These are phyloP conservation scores for Lactuca sativa DNA, from an alignment of 129 eudicot species.

Conservation along the genomic window DNA sequence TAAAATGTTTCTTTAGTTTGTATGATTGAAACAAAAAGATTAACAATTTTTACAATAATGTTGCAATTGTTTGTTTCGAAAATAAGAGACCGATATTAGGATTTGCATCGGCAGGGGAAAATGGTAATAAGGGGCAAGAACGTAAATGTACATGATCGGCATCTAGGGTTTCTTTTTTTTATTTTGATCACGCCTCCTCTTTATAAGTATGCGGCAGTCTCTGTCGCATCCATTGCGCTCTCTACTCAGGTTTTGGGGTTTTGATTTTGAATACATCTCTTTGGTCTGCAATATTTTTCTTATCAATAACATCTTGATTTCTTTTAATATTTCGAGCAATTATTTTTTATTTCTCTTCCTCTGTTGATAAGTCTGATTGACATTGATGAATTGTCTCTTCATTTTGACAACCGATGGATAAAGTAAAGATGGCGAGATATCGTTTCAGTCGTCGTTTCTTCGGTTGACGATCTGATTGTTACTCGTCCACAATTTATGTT, in stretches of 20 bases:
- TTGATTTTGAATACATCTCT: background rate
- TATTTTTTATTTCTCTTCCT: conserved; percentile 11
- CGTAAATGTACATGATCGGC: background rate
- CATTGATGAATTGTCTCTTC: conserved; percentile 24
- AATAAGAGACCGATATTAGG: no score
- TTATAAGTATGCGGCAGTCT: background rate
- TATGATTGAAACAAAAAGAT: no score
- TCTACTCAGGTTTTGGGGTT: background rate
- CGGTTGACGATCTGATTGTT: conserved; percentile 49
- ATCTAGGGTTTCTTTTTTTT: conserved; percentile 5
- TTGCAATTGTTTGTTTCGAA: no score
- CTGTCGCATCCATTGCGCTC: background rate
- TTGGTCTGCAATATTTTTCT: background rate
- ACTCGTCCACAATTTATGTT: conserved; percentile 28
- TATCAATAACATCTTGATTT: background rate
- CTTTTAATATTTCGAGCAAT: background rate
- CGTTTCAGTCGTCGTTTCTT: conserved; percentile 49
- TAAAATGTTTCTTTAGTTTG: no score
- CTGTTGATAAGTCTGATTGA: conserved; percentile 27
- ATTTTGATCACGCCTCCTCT: background rate
- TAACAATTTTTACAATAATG: no score
- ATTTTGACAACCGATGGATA: conserved; percentile 29
- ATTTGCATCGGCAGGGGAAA: no score
- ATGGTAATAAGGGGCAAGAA: background rate
- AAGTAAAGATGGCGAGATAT: conserved; percentile 49